A percentile compares a stretch with the other conserved stretches of the same genome.
Conservation (phyloP, 2,329 filamentous ascomycete genomes). For the Fusarium anguioides region DNA sequence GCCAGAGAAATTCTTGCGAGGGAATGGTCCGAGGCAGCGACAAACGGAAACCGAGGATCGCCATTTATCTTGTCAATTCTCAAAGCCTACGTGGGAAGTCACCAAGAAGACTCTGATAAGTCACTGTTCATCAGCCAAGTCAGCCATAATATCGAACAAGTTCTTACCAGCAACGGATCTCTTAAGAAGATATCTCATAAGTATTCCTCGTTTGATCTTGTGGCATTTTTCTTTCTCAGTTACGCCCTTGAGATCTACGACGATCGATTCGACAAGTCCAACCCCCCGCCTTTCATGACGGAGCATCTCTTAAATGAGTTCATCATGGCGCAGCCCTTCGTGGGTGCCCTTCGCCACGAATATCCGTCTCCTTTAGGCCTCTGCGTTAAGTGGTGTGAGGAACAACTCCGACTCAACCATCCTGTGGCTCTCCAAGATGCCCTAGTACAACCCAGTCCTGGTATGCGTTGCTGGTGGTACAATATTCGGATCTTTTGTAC, state of each 20-base stretch:
- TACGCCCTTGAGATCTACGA: constrained; percentile 39
- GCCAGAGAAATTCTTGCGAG: constrained; percentile 27
- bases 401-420: constrained; percentile 27
- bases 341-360: constrained; percentile 2
- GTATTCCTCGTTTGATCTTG: constrained; percentile 38
- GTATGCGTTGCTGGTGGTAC: constrained; percentile 34
- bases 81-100: constrained; percentile 28
- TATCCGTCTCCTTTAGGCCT: constrained; percentile 19
- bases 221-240: constrained; percentile 37
- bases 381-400: constrained; percentile 39
- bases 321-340: constrained; percentile 36
- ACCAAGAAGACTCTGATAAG: constrained; percentile 15
- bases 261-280: constrained; percentile 7
- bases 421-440: constrained; percentile 29
- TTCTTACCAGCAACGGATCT: constrained; percentile 16
- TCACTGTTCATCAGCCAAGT: constrained; percentile 6
- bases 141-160: constrained; percentile 7
- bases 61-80: constrained; percentile 37
- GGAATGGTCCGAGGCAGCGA: background rate
- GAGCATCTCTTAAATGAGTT: constrained; percentile 38
- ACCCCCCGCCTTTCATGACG: constrained; percentile 9
- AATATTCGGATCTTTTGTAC: constrained; percentile 43
- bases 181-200: constrained; percentile 20
- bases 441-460: constrained; percentile 10
- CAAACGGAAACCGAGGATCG: background rate